Percentiles rank a stretch among this genome's conserved stretches.
phyloP scores from a whole-genome alignment of 306 rosid species.

The Senna siamea region DNA sequence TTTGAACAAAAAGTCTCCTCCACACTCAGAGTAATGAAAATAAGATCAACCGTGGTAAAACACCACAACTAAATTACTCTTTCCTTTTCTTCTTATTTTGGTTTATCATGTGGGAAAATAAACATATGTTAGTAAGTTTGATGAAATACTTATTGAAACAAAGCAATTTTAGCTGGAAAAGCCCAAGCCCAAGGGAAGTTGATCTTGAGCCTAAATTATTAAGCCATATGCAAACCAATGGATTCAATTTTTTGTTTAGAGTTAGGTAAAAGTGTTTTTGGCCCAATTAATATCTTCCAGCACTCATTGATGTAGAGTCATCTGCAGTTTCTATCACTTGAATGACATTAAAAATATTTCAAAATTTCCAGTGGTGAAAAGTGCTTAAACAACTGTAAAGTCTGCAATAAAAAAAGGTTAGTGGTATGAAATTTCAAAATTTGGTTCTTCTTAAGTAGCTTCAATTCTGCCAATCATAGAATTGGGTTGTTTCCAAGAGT shows the following conservation, averaged over 20 bases:
- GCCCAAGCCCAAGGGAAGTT: neutral
- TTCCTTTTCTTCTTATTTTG: no score
- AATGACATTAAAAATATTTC: constrained; percentile 15
- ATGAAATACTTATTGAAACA: no score
- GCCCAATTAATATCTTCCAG: constrained; percentile 33
- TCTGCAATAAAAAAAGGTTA: constrained; percentile 18
- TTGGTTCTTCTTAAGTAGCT: no score
- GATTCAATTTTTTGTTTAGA: constrained; percentile 5
- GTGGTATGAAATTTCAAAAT: constrained; percentile 36
- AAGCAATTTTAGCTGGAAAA: no score
- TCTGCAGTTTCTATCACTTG: constrained; percentile 26
- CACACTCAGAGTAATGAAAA: no score
- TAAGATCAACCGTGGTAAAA: no score
- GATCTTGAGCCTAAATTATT: constrained; percentile 16
- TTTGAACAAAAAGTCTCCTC: no score
- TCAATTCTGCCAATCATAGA: constrained; percentile 1
- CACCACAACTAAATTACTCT: no score
- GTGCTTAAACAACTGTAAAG: constrained; percentile 17
- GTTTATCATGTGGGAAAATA: no score
- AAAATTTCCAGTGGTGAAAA: constrained; percentile 10
- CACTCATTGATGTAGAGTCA: constrained; percentile 34
- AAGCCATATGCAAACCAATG: constrained; percentile 7
- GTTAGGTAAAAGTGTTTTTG: constrained; percentile 37
- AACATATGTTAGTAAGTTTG: no score
- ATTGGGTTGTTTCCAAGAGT: constrained; percentile 27